phyloP scores from a whole-genome alignment of 345 rosid species.

The Camelina neglecta region DNA sequence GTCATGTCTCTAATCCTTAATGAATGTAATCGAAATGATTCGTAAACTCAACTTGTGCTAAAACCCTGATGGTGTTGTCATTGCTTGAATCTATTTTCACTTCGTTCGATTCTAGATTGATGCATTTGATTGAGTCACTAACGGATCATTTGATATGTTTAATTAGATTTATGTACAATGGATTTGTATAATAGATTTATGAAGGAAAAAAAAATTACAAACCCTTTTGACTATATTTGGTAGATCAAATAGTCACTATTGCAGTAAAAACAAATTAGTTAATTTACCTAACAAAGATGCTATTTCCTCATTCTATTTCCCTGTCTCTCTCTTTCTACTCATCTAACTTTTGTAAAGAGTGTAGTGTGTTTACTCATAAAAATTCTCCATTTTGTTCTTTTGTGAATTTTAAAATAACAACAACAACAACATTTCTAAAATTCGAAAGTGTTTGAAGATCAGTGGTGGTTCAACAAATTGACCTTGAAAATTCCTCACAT shows the following conservation, averaged over 20 bases:
- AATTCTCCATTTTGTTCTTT: conserved; percentile 25
- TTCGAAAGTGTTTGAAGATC: conserved; percentile 30
- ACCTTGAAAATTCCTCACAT: conserved; percentile 16
- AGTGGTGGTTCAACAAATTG: conserved; percentile 40
- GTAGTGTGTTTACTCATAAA: neutral
- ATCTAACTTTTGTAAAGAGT: conserved; percentile 15
- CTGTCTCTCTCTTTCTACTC: neutral
- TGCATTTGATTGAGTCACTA: no score
- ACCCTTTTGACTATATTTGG: neutral
- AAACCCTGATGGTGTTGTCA: no score
- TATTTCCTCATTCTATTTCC: neutral
- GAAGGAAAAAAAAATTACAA: no score
- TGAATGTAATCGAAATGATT: no score
- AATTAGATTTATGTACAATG: no score
- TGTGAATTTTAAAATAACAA: neutral
- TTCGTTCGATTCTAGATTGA: no score
- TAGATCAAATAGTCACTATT: no score
- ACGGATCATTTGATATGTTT: no score
- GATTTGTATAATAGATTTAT: no score
- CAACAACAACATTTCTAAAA: neutral
- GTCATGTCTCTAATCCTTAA: no score
- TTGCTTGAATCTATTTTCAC: no score
- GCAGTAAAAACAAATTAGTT: neutral
- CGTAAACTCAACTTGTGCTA: no score
- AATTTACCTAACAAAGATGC: conserved; percentile 3